Evolutionary conservation across 148 eudicot genomes (phyloP).

Genomic region (Nyssa sinensis): DNA sequence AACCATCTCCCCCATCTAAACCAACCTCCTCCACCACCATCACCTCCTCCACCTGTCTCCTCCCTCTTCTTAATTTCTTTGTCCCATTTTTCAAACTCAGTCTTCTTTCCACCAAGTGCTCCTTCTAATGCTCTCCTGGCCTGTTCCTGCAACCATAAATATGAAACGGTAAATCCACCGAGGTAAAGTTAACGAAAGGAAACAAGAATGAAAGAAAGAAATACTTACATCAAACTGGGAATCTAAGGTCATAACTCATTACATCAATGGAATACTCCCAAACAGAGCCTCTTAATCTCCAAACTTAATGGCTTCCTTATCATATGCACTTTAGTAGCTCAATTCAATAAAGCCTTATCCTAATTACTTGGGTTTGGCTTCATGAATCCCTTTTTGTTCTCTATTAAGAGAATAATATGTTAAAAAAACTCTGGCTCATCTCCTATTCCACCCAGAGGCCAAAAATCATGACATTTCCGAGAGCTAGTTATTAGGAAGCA

Average conservation of each 20-base stretch:
- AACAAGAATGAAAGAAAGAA: neutral
- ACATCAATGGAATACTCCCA: neutral
- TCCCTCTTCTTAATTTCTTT: slow-evolving; percentile 74
- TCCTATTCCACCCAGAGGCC: neutral
- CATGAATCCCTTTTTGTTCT: neutral
- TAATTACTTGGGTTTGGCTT: neutral
- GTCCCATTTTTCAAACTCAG: slow-evolving; percentile 80
- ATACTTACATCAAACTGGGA: neutral
- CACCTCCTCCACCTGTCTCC: slow-evolving; percentile 67
- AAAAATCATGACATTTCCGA: neutral
- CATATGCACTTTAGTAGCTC: neutral
- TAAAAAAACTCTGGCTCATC: no score
- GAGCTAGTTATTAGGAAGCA: neutral
- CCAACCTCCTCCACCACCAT: slow-evolving; percentile 83
- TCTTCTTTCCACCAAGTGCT: slow-evolving; percentile 79
- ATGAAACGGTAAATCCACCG: neutral
- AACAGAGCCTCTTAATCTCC: neutral
- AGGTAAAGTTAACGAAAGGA: neutral
- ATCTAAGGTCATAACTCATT: neutral
- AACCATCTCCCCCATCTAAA: slow-evolving; percentile 70
- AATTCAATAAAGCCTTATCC: neutral
- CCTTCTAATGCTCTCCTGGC: slow-evolving; percentile 90
- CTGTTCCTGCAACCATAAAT: slow-evolving; percentile 49
- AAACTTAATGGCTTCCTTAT: neutral
- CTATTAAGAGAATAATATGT: no score